Conservation (phyloP, 306 rosid species). For the Lotus japonicus region DNA sequence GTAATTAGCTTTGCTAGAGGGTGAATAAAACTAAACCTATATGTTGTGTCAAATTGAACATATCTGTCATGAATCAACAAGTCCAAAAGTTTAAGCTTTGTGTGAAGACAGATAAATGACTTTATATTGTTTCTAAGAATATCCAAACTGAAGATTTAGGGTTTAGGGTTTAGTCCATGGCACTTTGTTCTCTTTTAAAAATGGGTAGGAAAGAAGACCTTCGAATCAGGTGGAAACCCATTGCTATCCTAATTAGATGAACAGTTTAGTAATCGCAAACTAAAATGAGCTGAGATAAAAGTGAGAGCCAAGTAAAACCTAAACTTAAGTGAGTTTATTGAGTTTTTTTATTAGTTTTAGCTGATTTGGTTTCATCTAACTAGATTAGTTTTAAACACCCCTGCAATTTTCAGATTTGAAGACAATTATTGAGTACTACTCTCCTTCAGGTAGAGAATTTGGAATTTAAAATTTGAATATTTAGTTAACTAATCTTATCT, state of each 20-base stretch:
- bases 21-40: background rate
- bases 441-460: constrained; percentile 2
- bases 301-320: background rate
- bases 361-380: constrained; percentile 15
- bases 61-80: no score
- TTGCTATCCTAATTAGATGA: background rate
- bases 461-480: constrained; percentile 2
- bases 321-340: background rate
- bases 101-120: no score
- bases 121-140: no score
- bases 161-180: background rate
- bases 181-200: background rate
- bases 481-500: constrained; percentile 2
- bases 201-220: background rate
- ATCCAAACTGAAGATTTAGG: no score
- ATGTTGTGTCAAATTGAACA: background rate
- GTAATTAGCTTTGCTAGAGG: background rate
- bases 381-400: background rate
- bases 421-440: background rate
- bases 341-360: background rate
- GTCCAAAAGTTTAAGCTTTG: no score
- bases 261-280: background rate
- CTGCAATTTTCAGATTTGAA: background rate
- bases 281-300: background rate
- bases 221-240: background rate